Percentiles rank a stretch among this genome's conserved stretches.
These are phyloP conservation scores for Nigrospora osmanthi DNA, from an alignment of 2,329 filamentous ascomycete genomes.

Conservation along the genomic window DNA sequence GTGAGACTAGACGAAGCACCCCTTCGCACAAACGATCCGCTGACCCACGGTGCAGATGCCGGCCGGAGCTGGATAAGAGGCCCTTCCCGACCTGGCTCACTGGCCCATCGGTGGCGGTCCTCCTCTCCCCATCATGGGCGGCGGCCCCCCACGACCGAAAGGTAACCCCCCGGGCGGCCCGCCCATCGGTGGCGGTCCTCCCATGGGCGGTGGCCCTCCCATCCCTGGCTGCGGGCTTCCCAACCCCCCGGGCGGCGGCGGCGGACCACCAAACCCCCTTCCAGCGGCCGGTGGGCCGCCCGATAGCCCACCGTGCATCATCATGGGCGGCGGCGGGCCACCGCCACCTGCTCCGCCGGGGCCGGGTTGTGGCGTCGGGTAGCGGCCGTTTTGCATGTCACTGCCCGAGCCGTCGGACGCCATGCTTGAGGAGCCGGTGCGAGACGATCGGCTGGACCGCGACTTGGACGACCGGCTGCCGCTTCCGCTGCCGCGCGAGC, in stretches of 20 bases:
- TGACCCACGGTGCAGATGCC: too few relatives aligned
- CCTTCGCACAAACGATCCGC: too few relatives aligned
- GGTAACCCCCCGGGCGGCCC: neutral
- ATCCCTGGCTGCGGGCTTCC: neutral
- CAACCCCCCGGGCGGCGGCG: neutral
- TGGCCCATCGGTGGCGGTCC: too few relatives aligned
- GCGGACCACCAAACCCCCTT: neutral
- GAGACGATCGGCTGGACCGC: neutral
- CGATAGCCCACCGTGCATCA: neutral
- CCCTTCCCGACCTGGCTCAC: too few relatives aligned
- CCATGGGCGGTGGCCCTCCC: slow-evolving; percentile 8
- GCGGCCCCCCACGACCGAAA: too few relatives aligned
- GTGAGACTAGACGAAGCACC: too few relatives aligned
- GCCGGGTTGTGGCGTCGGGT: neutral
- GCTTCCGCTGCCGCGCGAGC: neutral
- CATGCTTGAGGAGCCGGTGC: neutral
- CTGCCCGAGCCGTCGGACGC: neutral
- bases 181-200: slow-evolving; percentile 7
- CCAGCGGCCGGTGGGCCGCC: neutral
- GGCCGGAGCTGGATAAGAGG: too few relatives aligned
- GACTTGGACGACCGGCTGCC: neutral
- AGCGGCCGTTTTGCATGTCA: neutral
- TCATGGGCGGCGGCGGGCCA: neutral
- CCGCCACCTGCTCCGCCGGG: neutral
- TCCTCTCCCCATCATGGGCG: too few relatives aligned